Conservation (phyloP, 176 grass and related monocot species). For the Paspalum vaginatum region DNA sequence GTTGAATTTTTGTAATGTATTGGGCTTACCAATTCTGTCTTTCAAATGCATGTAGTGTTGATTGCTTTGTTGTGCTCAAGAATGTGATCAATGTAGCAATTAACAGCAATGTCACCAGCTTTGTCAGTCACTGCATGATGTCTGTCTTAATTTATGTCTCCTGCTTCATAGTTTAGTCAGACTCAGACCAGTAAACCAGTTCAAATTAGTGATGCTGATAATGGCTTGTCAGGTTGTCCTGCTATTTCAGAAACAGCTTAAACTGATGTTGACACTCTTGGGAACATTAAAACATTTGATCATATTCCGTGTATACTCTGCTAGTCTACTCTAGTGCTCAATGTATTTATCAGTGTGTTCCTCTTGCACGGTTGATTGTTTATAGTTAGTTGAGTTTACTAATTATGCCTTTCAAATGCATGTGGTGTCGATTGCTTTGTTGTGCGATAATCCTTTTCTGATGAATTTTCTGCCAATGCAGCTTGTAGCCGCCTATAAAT, state of each 20-base stretch:
- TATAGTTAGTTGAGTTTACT: constrained; percentile 1
- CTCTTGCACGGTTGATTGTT: not conserved
- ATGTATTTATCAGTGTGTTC: not conserved
- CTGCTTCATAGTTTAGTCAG: too few relatives aligned
- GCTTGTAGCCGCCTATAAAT: constrained; percentile 67
- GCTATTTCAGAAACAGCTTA: not conserved
- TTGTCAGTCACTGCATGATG: too few relatives aligned
- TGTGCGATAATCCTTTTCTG: not conserved
- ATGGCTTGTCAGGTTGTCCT: not conserved
- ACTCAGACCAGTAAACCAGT: too few relatives aligned
- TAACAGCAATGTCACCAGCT: too few relatives aligned
- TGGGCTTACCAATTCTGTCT: not conserved
- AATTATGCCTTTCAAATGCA: not conserved
- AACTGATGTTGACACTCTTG: not conserved
- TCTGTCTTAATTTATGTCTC: too few relatives aligned
- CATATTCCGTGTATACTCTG: not conserved
- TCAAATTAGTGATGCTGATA: constrained; percentile 14
- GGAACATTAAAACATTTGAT: not conserved
- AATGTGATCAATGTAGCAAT: too few relatives aligned
- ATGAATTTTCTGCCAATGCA: constrained; percentile 38
- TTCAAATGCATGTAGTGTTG: not conserved
- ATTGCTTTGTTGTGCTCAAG: not conserved
- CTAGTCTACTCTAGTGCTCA: not conserved
- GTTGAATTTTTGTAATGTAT: not conserved
- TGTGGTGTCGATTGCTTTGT: not conserved